phyloP scores from a whole-genome alignment of 768 basidiomycete genomes.

The Lentinula edodes region DNA sequence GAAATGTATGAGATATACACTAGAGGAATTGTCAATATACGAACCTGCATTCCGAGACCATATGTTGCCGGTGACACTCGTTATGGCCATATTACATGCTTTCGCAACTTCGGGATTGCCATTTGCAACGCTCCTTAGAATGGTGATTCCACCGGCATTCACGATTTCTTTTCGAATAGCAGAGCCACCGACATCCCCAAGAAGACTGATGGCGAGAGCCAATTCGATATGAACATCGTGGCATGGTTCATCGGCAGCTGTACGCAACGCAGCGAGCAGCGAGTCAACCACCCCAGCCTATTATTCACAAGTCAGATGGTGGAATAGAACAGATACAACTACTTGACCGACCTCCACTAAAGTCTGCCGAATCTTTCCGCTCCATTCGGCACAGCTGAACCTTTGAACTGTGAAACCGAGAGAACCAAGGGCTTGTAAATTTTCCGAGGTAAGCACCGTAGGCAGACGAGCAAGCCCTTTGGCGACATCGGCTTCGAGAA shows the following conservation, averaged over 20 bases:
- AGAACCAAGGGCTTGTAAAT: slow-evolving; percentile 18
- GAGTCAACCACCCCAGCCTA: slow-evolving; percentile 21
- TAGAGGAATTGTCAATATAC: not conserved
- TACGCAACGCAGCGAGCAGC: slow-evolving; percentile 19
- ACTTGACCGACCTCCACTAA: slow-evolving; percentile 14
- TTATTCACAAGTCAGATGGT: not conserved
- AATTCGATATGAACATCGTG: slow-evolving; percentile 20
- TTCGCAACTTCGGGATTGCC: slow-evolving; percentile 17
- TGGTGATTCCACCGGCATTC: slow-evolving; percentile 21
- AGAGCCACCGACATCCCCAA: slow-evolving; percentile 20
- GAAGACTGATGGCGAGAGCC: slow-evolving; percentile 19
- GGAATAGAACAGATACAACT: not conserved
- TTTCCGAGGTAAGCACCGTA: slow-evolving; percentile 17
- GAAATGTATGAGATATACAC: not conserved
- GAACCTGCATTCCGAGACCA: slow-evolving; percentile 20
- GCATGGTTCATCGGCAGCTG: slow-evolving; percentile 16
- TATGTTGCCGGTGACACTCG: slow-evolving; percentile 20
- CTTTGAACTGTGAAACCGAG: slow-evolving; percentile 22
- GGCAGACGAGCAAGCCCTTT: slow-evolving; percentile 19
- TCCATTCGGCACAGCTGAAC: slow-evolving; percentile 22
- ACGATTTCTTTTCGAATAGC: slow-evolving; percentile 22
- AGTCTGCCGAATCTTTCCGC: slow-evolving; percentile 16
- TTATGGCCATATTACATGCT: slow-evolving; percentile 19
- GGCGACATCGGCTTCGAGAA: slow-evolving; percentile 20
- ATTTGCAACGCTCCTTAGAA: slow-evolving; percentile 15